Evolutionary conservation across 2,329 filamentous ascomycete species (phyloP).

Genomic region (Oidium heveae): DNA sequence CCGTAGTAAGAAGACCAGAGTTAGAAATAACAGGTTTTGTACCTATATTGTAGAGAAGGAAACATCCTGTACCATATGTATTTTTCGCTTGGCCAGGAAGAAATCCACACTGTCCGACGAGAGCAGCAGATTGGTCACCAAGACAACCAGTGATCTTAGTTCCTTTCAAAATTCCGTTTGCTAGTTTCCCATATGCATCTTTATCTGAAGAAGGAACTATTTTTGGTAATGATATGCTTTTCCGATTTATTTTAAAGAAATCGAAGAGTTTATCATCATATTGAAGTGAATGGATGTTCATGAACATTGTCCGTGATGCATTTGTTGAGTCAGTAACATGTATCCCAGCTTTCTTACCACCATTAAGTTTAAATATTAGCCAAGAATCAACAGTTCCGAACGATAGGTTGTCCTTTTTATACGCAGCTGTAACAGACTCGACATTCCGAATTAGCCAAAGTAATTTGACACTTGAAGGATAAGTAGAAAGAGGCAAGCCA

Average conservation of each 20-base stretch:
- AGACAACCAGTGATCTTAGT: conserved; percentile 51
- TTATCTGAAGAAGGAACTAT: conserved; percentile 51
- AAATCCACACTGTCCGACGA: conserved; percentile 62
- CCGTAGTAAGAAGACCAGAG: conserved; percentile 51
- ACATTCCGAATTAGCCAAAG: conserved; percentile 52
- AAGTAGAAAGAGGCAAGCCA: conserved; percentile 58
- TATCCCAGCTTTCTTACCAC: conserved; percentile 35
- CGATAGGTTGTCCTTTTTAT: conserved; percentile 43
- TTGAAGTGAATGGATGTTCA: conserved; percentile 51
- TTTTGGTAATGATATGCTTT: conserved; percentile 46
- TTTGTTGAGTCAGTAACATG: conserved; percentile 62
- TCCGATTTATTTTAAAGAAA: conserved; percentile 48
- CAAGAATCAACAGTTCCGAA: conserved; percentile 67
- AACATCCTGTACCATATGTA: conserved; percentile 68
- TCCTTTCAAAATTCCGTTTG: conserved; percentile 35
- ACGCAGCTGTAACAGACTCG: conserved; percentile 38
- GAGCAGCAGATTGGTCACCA: conserved; percentile 57
- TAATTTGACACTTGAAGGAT: conserved; percentile 56
- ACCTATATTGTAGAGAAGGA: conserved; percentile 63
- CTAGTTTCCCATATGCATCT: conserved; percentile 40
- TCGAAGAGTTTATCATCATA: conserved; percentile 50
- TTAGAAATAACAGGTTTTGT: conserved; percentile 54
- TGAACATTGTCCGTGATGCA: conserved; percentile 71
- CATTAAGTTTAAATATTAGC: conserved; percentile 59
- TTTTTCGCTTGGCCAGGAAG: conserved; percentile 56